Base-by-base conservation (phyloP, 306 rosid genomes). In the Benincasa hispida region DNA sequence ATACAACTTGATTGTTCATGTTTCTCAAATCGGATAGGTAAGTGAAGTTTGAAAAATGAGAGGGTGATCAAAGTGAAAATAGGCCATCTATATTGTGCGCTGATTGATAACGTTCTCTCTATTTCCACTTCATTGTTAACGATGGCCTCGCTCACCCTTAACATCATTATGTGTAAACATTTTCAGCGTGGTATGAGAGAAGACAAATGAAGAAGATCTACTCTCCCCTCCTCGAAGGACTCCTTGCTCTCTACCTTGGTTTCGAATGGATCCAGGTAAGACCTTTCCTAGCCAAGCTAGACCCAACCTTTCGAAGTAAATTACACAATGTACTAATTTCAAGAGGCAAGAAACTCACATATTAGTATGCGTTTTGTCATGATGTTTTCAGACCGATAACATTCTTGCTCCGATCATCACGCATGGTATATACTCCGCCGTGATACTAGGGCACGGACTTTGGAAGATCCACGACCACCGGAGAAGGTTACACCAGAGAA, bases 161-260 rank as follows among this genome's bases (percentile, higher is more conserved):
- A 42, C 27, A 17, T 41, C 34, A 28, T 79, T 70, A 0, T 45
- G 27, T 47, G 58, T 70, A 45, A 47, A 47, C 58, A 0, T 70
- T 17, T 88, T 87, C 93, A 94, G 97, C 96, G 18, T 94, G 98
- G 98, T 90, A 94, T 56, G 87, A 91, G 84, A 91, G 88, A 79
- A 83, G 97, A 79, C 93, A 94, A 83, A 90, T 94, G 95, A 91
- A 57, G 86, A 94, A 91, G 79, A 94, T 94, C 27, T 94, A 94
- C 77, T 94, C 98, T 27, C 98, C 98, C 7, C 93, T 94, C 62
- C 90, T 94, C 35, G 98, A 94, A 87, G 98, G 97, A 74, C 87
- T 91, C 30, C 81, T 94, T 22, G 98, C 97, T 30, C 98, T 94
- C 78, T 94, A 94, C 85, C 91, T 94, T 4, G 98, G 98, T 65